Conservation (phyloP, 106 monocot genomes). For the Allium sativum region DNA sequence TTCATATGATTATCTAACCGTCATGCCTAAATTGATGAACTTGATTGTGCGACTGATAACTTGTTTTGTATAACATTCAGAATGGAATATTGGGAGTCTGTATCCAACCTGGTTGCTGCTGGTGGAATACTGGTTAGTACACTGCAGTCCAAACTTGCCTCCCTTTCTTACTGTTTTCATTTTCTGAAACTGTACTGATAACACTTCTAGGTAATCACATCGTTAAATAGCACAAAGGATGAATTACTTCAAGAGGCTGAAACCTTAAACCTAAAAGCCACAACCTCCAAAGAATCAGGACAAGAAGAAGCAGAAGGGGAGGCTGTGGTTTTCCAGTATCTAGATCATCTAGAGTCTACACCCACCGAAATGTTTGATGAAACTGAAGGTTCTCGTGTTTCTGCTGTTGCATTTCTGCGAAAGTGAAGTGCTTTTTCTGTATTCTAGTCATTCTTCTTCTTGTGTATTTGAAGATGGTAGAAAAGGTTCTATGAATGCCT, state of each 20-base stretch:
- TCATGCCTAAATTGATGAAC: too few relatives aligned
- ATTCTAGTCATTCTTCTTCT: too few relatives aligned
- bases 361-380: slow-evolving; percentile 39
- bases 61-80: slow-evolving; percentile 20
- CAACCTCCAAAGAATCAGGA: slow-evolving; percentile 6
- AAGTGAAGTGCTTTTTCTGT: slow-evolving; percentile 6
- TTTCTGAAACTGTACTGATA: neutral
- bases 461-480: too few relatives aligned
- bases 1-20: too few relatives aligned
- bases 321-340: slow-evolving; percentile 36
- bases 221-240: slow-evolving; percentile 62
- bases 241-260: slow-evolving; percentile 65
- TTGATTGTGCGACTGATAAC: neutral
- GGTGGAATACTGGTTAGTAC: slow-evolving; percentile 52
- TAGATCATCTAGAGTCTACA: slow-evolving; percentile 58
- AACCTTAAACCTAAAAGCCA: slow-evolving; percentile 35
- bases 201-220: slow-evolving; percentile 44
- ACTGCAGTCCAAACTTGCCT: neutral
- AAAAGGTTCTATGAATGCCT: too few relatives aligned
- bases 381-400: slow-evolving; percentile 40
- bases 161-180: neutral
- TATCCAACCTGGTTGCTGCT: slow-evolving; percentile 44
- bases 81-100: slow-evolving; percentile 68
- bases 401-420: slow-evolving; percentile 52
- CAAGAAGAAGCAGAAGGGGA: slow-evolving; percentile 8